Base-by-base conservation (phyloP, 139 green algal species). In the Picochlorum sp. region DNA sequence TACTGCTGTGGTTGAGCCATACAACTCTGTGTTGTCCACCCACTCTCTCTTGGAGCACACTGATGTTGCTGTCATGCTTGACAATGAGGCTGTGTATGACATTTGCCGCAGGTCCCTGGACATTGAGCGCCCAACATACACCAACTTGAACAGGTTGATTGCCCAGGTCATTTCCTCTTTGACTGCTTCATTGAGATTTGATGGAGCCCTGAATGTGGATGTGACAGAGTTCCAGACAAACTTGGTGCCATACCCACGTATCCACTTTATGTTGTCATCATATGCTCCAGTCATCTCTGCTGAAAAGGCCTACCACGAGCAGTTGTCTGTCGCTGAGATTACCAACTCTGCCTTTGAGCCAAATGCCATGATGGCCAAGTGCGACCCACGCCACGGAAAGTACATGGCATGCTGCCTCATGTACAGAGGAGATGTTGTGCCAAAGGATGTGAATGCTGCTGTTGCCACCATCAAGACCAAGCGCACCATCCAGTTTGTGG, bases 381-480 rank as follows among this genome's bases (percentile, higher is more conserved):
- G 90, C 79, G 90, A 97, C 77, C 90, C 89, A 18, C 83, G 88
- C 69, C 90, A 95, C 81, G 90, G 86, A 73, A 95, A 96, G 90
- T 97, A 97, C 85, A 97, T 97, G 91, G 91, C 92, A 9, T 97
- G 91, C 90, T 98, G 93, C 81, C 83, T 98, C 51, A 97, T 98
- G 92, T 98, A 98, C 91, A 87, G 93, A 63, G 93, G 93, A 66
- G 93, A 98, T 66, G 93, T 98, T 20, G 92, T 98, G 46, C 93
- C 93, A 78, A 98, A 98, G 90, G 93, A 98, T 71, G 92, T 98
- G 30, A 97, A 97, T 74, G 89, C 90, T 20, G 81, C 90, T 23
- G 89, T 97, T 30, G 89, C 88, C 65, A 97, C 88, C 76, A 95
- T 98, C 85, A 97, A 98, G 92, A 97, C 91, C 79, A 97, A 97